These are phyloP conservation scores for Zymoseptoria pseudotritici DNA, from an alignment of 2,329 filamentous ascomycete species.

Conservation along the genomic window DNA sequence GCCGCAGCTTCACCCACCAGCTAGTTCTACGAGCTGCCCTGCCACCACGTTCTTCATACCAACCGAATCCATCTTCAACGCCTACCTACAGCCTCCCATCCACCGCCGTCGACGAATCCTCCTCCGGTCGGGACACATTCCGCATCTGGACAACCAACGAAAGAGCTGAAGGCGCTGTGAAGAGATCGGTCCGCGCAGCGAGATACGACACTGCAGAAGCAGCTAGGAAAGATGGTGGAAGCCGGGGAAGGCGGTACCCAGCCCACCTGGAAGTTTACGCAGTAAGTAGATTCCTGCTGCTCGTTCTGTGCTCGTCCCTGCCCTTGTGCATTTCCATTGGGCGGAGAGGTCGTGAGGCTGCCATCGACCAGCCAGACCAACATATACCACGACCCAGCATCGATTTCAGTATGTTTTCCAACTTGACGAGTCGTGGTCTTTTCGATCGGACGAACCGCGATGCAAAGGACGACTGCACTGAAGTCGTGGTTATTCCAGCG, in stretches of 20 bases:
- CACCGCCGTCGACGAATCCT: background rate
- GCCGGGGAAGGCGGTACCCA: slow-evolving; percentile 68
- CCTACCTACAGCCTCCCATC: background rate
- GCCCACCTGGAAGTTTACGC: slow-evolving; percentile 99
- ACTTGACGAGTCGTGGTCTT: background rate
- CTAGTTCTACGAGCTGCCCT: background rate
- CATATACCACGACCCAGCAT: background rate
- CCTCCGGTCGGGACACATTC: background rate
- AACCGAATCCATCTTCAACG: background rate
- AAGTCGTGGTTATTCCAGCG: background rate
- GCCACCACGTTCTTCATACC: background rate
- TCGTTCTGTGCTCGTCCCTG: background rate
- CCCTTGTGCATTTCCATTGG: background rate
- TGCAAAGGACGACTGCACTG: background rate
- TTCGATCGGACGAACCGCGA: background rate
- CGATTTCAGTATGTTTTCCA: background rate
- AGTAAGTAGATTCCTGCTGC: slow-evolving; percentile 54
- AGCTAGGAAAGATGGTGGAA: slow-evolving; percentile 75
- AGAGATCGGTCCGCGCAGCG: background rate
- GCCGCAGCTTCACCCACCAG: background rate
- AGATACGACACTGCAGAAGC: background rate
- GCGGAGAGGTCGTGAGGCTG: background rate
- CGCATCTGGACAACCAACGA: background rate
- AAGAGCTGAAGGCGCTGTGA: background rate
- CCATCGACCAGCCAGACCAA: background rate